Conservation (phyloP, 345 rosid genomes). For the Syzygium oleosum region DNA sequence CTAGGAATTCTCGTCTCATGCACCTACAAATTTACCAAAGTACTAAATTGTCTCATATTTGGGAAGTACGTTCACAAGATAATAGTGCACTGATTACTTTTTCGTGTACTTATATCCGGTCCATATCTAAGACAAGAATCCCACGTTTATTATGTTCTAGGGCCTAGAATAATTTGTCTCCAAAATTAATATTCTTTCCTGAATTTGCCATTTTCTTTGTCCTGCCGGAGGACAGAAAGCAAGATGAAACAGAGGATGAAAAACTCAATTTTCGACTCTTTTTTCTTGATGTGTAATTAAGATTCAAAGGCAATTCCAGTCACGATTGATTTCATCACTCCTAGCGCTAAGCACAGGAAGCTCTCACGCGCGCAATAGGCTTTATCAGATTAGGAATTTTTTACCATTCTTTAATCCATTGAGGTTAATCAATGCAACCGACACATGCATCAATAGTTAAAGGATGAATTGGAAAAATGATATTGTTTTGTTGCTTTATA, state of each 20-base stretch:
- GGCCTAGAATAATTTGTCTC: background rate
- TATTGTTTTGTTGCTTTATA: background rate
- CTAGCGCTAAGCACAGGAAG: too few species aligned
- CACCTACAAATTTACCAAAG: background rate
- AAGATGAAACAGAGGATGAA: background rate
- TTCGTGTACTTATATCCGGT: background rate
- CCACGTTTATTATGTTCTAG: background rate
- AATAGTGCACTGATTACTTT: background rate
- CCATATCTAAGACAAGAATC: background rate
- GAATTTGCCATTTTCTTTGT: background rate
- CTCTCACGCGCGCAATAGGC: too few species aligned
- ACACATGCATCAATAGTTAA: background rate
- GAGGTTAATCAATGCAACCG: too few species aligned
- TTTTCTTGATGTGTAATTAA: background rate
- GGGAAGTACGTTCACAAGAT: background rate
- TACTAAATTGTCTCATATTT: background rate
- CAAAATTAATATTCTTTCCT: background rate
- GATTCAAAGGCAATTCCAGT: background rate
- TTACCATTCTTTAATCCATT: too few species aligned
- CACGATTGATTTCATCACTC: too few species aligned
- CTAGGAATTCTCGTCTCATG: background rate
- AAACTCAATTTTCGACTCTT: background rate
- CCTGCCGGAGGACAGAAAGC: background rate
- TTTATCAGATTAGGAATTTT: too few species aligned
- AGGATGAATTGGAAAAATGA: background rate